Evolutionary conservation across 768 basidiomycete species (phyloP), one percentile per base, ranked within the genome.

Genomic region (Fomitopsis pulvina): DNA sequence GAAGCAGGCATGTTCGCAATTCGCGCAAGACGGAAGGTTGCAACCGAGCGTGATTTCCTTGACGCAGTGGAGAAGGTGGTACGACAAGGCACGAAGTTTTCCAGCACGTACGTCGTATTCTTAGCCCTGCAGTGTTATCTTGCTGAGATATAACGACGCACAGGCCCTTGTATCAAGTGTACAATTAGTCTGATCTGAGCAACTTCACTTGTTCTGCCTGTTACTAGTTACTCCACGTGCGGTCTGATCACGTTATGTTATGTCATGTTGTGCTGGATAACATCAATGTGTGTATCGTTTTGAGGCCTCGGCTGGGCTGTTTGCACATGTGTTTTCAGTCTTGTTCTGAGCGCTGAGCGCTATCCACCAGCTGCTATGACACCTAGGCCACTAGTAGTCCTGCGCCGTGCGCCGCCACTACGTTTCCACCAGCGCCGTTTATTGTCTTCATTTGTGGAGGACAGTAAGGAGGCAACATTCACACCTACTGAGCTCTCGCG

Each of bases 1-100:
- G 95, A 99, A 78, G 96, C 96, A 42, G 96, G 96, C n/a, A 98
- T 99, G 96, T 99, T 95, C 69, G 95, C 96, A 1, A 99, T 99
- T 63, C 87, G 96, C 52, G 89, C 92, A 40, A 77, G 96, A 59
- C 77, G 96, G 68, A 98, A 98, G 68, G 92, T 98, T 1, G 93
- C 94, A 0, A 92, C 92, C 4, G 96, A 99, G 65, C 85, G 92
- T 48, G 96, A 99, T 68, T 99, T 97, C 72, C 71, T 99, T 64
- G 93, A 96, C 56, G 88, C 93, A 10, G 95, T 99, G 2, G 96
- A 99, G 75, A 98, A 98, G 71, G 96, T 99, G 51, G 92, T 97
- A 34, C 78, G 92, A 60, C 93, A 97, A 70, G 94, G 94, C 24
- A 92, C 89, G 60, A 98, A 98, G 71, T 99, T 98, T 72, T 96